Base-by-base conservation (phyloP, 768 basidiomycete genomes). In the Baorangia bicolor region DNA sequence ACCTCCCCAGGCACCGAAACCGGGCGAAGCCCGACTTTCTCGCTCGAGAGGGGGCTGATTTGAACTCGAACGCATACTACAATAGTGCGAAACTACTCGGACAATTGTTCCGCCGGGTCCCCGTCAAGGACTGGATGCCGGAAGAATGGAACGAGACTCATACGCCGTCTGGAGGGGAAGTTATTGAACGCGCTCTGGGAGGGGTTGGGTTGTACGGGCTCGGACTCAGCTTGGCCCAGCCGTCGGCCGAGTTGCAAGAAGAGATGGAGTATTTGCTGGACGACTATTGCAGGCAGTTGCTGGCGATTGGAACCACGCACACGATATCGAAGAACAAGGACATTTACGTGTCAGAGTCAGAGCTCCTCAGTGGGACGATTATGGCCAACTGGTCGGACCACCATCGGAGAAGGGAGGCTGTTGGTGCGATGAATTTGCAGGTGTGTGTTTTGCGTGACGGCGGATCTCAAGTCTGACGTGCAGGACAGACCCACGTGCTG, bases 301-400 rank as follows among this genome's bases (percentile, higher is more conserved):
- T 66, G 12, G 49, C 56, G 30, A 79, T 78, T 13, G 77, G 67
- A 8, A 68, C 61, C 13, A 58, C 72, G 13, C 70, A 77, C 23
- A 76, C 76, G 11, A 50, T 71, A 18, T 74, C 72, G 2, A 75
- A 74, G 64, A 70, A 69, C 50, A 67, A 71, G 43, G 69, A 77
- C 14, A 51, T 65, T 7, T 35, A 64, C 13, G 59, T 78, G 30
- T 69, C 78, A 5, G 77, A 78, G 52, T 72, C 76, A 10, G 77
- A 78, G 64, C 64, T 79, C 1, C 68, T 78, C 13, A 78, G 76
- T 33, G 77, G 77, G 20, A 78, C 78, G 21, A 79, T 78, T 25
- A 74, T 77, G 63, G 76, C 74, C 12, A 74, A 70, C 48, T 78
- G 77, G 71, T 56, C 67, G 8, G 77, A 78, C 61, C 78, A 75